phyloP scores from a whole-genome alignment of 2,329 filamentous ascomycete genomes.

The Diaporthe citriasiana region DNA sequence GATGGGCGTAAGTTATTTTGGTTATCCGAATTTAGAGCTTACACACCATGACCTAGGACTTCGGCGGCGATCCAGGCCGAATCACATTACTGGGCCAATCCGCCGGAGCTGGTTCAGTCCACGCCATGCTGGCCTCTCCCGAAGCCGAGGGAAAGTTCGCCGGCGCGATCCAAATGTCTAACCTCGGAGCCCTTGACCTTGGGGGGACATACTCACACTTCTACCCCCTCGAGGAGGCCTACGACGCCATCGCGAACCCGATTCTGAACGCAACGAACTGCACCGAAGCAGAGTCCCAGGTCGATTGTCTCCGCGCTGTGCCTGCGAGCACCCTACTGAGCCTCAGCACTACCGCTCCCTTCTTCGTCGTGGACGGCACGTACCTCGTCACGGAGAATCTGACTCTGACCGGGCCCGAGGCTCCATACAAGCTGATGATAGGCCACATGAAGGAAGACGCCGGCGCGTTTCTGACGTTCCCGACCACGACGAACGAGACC shows the following conservation, averaged over 20 bases:
- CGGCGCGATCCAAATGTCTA: slow-evolving; percentile 60
- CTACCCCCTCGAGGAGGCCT: slow-evolving; percentile 67
- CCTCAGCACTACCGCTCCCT: slow-evolving; percentile 60
- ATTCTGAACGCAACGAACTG: slow-evolving; percentile 68
- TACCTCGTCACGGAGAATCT: slow-evolving; percentile 64
- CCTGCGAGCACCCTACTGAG: slow-evolving; percentile 58
- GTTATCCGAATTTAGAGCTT: neutral
- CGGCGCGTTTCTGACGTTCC: slow-evolving; percentile 66
- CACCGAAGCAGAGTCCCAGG: slow-evolving; percentile 61
- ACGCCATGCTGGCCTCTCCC: slow-evolving; percentile 64
- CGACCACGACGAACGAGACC: slow-evolving; percentile 51
- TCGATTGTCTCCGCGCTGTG: slow-evolving; percentile 66
- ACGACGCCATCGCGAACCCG: slow-evolving; percentile 61
- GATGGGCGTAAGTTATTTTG: neutral
- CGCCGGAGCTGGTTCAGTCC: slow-evolving; percentile 66
- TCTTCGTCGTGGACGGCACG: slow-evolving; percentile 70
- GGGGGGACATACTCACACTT: slow-evolving; percentile 71
- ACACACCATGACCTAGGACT: slow-evolving; percentile 54
- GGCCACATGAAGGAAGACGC: slow-evolving; percentile 69
- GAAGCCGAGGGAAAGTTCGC: slow-evolving; percentile 62
- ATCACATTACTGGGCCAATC: slow-evolving; percentile 70
- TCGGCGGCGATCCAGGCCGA: slow-evolving; percentile 69
- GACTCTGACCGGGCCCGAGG: slow-evolving; percentile 60
- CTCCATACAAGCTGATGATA: slow-evolving; percentile 69
- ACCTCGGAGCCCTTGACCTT: slow-evolving; percentile 62